These are phyloP conservation scores for Hypsizygus ulmarius DNA, from an alignment of 1,284 basidiomycete genomes.

Conservation along the genomic window DNA sequence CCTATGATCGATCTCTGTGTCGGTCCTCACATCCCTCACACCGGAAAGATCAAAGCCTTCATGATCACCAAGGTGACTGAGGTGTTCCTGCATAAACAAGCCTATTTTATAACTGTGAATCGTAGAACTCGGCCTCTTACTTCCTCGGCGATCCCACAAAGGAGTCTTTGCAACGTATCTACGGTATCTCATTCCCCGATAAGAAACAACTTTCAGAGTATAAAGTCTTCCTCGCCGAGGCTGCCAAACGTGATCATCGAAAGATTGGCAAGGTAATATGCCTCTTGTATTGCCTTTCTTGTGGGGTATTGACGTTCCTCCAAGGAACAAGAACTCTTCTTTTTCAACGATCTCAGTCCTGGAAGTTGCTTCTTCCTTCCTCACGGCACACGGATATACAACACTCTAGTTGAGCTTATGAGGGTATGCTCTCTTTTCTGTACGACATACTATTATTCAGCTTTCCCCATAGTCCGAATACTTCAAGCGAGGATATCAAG, in stretches of 20 bases:
- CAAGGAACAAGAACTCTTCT: slow-evolving; percentile 95
- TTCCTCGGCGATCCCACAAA: slow-evolving; percentile 95
- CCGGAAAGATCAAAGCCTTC: slow-evolving; percentile 95
- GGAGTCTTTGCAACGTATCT: slow-evolving; percentile 95
- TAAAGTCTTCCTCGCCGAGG: slow-evolving; percentile 95
- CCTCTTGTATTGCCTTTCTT: slow-evolving; percentile 3
- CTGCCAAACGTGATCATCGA: slow-evolving; percentile 95
- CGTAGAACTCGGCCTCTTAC: slow-evolving; percentile 94
- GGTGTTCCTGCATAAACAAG: slow-evolving; percentile 1
- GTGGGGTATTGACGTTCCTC: slow-evolving; percentile 7
- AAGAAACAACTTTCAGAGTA: slow-evolving; percentile 95
- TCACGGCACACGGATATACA: slow-evolving; percentile 97
- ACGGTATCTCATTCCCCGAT: slow-evolving; percentile 99
- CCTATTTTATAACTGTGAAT: not conserved
- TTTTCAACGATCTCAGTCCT: slow-evolving; percentile 96
- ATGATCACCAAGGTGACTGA: slow-evolving; percentile 83
- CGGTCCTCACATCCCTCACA: slow-evolving; percentile 97
- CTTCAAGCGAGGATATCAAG: slow-evolving; percentile 84
- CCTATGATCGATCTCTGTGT: slow-evolving; percentile 98
- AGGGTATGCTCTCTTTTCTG: slow-evolving; percentile 52
- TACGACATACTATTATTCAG: slow-evolving; percentile 5
- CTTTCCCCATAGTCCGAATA: slow-evolving; percentile 60
- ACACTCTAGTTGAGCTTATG: slow-evolving; percentile 89
- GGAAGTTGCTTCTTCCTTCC: slow-evolving; percentile 97
- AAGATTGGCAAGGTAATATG: slow-evolving; percentile 80